Percentiles rank a stretch among this genome's conserved stretches.
phyloP scores from a whole-genome alignment of 768 basidiomycete species.

The Rhodotorula sphaerocarpa region DNA sequence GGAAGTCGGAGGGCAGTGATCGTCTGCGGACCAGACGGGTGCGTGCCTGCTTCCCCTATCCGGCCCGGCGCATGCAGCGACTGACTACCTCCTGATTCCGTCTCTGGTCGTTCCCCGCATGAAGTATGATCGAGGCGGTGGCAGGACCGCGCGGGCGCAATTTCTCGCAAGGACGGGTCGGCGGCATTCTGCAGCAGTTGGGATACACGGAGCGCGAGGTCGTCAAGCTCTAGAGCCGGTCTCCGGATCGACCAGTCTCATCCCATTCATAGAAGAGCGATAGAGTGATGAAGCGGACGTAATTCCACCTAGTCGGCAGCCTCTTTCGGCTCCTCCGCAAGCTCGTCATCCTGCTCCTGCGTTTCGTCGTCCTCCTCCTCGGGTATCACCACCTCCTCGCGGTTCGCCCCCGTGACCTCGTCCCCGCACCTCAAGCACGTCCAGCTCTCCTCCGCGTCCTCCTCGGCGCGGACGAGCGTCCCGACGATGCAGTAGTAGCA shows the following conservation, averaged over 20 bases:
- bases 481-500: constrained; percentile 90
- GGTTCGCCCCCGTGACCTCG: constrained; percentile 12
- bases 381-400: neutral
- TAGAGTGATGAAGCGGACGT: too few species aligned
- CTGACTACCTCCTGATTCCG: too few species aligned
- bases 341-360: constrained; percentile 27
- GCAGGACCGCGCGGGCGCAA: constrained; percentile 35
- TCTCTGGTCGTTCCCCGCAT: too few species aligned
- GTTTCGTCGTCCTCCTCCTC: constrained; percentile 1
- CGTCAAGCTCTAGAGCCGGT: constrained; percentile 26
- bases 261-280: too few species aligned
- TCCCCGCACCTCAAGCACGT: constrained; percentile 34
- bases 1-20: constrained; percentile 18
- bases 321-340: too few species aligned
- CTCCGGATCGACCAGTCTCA: neutral
- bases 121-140: constrained; percentile 34
- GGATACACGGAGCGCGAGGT: constrained; percentile 29
- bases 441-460: constrained; percentile 35
- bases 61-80: too few species aligned
- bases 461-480: constrained; percentile 55
- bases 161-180: constrained; percentile 30
- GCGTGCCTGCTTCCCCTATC: neutral
- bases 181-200: constrained; percentile 33
- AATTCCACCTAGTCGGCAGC: too few species aligned
- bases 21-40: constrained; percentile 38